A percentile compares a stretch with the other conserved stretches of the same genome.
phyloP scores from a whole-genome alignment of 108 stramenopile species.

The Discostella stelligeroides region DNA sequence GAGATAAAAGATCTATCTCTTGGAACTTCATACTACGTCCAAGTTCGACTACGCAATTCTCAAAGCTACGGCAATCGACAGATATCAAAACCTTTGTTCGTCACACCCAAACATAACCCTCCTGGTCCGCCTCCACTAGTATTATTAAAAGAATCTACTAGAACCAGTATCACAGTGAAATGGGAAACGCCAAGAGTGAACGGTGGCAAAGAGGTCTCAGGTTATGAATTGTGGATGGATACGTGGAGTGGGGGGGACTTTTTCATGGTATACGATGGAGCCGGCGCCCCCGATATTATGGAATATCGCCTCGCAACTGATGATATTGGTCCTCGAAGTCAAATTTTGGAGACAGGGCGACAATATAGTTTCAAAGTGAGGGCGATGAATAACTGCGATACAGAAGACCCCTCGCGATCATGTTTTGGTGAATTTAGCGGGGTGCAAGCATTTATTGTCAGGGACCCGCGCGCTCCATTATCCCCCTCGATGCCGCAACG shows the following conservation, averaged over 20 bases:
- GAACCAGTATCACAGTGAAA: conserved; percentile 66
- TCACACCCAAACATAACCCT: conserved; percentile 52
- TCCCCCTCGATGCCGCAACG: conserved; percentile 73
- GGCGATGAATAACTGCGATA: conserved; percentile 79
- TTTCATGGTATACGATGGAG: conserved; percentile 80
- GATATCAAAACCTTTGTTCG: conserved; percentile 36
- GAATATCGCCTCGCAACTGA: conserved; percentile 55
- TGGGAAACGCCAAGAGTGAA: conserved; percentile 73
- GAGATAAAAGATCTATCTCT: conserved; percentile 53
- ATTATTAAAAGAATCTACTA: conserved; percentile 57
- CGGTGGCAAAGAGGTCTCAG: conserved; percentile 76
- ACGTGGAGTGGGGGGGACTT: conserved; percentile 76
- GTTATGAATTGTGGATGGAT: conserved; percentile 88
- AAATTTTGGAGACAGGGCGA: conserved; percentile 69
- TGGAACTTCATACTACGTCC: conserved; percentile 69
- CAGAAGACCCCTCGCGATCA: conserved; percentile 49
- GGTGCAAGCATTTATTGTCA: conserved; percentile 66
- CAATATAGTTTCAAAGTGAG: conserved; percentile 81
- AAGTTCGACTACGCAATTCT: conserved; percentile 68
- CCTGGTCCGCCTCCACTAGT: conserved; percentile 77
- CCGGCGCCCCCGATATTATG: conserved; percentile 53
- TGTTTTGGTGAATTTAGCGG: conserved; percentile 72
- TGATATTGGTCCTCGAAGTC: conserved; percentile 47
- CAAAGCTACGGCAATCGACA: conserved; percentile 57
- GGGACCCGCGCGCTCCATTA: conserved; percentile 61